These are phyloP conservation scores for Gloeophyllum trabeum DNA, from an alignment of 768 basidiomycete genomes.

Conservation along the genomic window DNA sequence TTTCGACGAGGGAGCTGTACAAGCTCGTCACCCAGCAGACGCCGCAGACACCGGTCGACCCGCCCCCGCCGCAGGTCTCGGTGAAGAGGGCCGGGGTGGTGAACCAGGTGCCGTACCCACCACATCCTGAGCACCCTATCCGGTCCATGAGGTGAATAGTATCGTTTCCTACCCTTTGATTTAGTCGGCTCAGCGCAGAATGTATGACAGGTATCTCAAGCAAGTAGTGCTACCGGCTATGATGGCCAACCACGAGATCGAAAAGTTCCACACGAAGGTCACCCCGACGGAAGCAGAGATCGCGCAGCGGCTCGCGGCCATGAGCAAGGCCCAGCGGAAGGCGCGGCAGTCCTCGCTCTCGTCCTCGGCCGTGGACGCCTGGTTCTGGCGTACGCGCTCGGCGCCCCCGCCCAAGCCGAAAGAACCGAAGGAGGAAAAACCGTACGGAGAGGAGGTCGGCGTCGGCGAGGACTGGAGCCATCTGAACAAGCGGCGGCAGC, in stretches of 20 bases:
- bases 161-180: not conserved
- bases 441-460: constrained; percentile 29
- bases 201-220: constrained; percentile 43
- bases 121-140: constrained; percentile 33
- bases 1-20: constrained; percentile 17
- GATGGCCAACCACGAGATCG: constrained; percentile 26
- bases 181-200: too few species aligned
- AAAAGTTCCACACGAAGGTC: constrained; percentile 26
- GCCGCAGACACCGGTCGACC: not conserved
- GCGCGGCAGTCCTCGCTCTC: constrained; percentile 9
- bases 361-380: constrained; percentile 21
- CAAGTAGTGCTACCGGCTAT: constrained; percentile 36
- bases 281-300: constrained; percentile 17
- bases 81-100: not conserved
- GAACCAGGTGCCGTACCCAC: constrained; percentile 16
- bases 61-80: constrained; percentile 5
- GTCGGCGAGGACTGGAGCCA: constrained; percentile 42
- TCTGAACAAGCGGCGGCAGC: constrained; percentile 41
- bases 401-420: not conserved
- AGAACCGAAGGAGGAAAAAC: constrained; percentile 3
- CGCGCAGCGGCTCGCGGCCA: constrained; percentile 9
- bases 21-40: constrained; percentile 12
- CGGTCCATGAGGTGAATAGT: constrained; percentile 36
- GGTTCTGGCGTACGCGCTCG: constrained; percentile 26
- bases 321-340: constrained; percentile 12